These are phyloP conservation scores for Macrolepiota albuminosa DNA, from an alignment of 768 basidiomycete genomes.

Conservation along the genomic window DNA sequence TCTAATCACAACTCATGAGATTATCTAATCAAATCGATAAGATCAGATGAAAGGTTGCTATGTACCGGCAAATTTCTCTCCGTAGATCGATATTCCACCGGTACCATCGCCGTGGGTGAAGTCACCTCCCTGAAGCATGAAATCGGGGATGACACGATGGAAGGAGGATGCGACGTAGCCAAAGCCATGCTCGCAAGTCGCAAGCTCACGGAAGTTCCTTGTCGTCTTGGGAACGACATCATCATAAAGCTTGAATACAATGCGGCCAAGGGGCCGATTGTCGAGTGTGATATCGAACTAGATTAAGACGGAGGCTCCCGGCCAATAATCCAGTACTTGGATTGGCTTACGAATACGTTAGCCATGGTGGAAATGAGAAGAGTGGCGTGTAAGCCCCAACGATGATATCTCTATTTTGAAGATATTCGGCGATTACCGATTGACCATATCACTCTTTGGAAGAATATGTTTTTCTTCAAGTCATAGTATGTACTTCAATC, in stretches of 20 bases:
- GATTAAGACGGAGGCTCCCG: not conserved
- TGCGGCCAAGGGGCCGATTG: conserved; percentile 39
- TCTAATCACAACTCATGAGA: conserved; percentile 36
- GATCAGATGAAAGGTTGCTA: conserved; percentile 4
- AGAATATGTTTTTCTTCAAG: not conserved
- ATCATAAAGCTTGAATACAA: conserved; percentile 87
- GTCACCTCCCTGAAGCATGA: conserved; percentile 92
- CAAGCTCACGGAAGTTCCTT: conserved; percentile 85
- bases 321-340: not conserved
- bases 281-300: conserved; percentile 67
- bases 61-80: conserved; percentile 59
- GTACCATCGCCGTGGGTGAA: conserved; percentile 69
- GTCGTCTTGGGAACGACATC: conserved; percentile 70
- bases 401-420: conserved; percentile 14
- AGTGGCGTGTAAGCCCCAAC: conserved; percentile 7
- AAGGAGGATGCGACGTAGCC: conserved; percentile 67
- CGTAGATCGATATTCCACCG: conserved; percentile 79
- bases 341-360: conserved; percentile 34
- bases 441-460: not conserved
- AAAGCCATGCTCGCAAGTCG: conserved; percentile 67
- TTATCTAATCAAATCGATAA: not conserved
- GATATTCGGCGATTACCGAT: conserved; percentile 14
- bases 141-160: conserved; percentile 79
- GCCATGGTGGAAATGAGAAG: conserved; percentile 21
- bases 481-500: not conserved